phyloP scores from a whole-genome alignment of 208 protist species.

The Leishmania amazonensis region DNA sequence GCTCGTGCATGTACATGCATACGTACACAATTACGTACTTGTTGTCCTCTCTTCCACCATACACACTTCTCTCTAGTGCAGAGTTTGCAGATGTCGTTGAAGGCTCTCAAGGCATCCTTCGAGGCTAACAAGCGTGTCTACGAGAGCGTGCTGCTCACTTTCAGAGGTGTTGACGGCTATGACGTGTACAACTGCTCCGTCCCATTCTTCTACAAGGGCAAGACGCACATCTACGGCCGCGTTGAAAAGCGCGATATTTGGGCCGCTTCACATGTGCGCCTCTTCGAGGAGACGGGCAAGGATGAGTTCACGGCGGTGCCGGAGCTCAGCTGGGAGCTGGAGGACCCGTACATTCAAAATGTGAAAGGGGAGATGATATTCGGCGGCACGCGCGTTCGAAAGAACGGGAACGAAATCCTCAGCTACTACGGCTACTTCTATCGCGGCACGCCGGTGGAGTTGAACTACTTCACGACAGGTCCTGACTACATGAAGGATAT shows the following conservation, averaged over 20 bases:
- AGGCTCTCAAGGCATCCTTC: not conserved
- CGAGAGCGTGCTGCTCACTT: conserved; percentile 48
- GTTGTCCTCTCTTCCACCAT: not conserved
- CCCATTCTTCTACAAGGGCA: conserved; percentile 53
- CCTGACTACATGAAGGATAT: conserved; percentile 56
- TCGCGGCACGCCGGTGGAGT: conserved; percentile 20
- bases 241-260: conserved; percentile 41
- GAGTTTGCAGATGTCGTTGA: not conserved
- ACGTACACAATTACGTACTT: not conserved
- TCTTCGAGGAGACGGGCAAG: conserved; percentile 48
- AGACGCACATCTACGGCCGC: conserved; percentile 51
- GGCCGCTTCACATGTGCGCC: conserved; percentile 36
- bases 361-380: conserved; percentile 42
- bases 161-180: conserved; percentile 55
- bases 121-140: conserved; percentile 41
- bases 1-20: not conserved
- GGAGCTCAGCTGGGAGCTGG: conserved; percentile 25
- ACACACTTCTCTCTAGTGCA: not conserved
- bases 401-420: conserved; percentile 27
- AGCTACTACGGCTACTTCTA: conserved; percentile 52
- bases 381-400: conserved; percentile 40
- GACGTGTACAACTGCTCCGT: conserved; percentile 73
- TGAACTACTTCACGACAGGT: conserved; percentile 46
- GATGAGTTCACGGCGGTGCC: conserved; percentile 46
- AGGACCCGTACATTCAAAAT: conserved; percentile 48